Conservation (phyloP, 345 rosid genomes). For the Citrus sinensis region DVS_A1.0 CM039167.1:878501-879000, state of each 20-base stretch:
- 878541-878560: neutral
- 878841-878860: conserved; percentile 61
- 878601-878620: conserved; percentile 92
- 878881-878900: conserved; percentile 5
- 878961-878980: conserved; percentile 82
- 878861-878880: neutral
- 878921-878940: conserved; percentile 9
- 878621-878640: conserved; percentile 91
- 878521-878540: neutral
- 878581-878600: conserved; percentile 97
- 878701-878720: neutral
- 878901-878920: neutral
- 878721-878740: conserved; percentile 41
- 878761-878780: conserved; percentile 98
- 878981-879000: conserved; percentile 95
- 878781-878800: conserved; percentile 94
- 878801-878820: conserved; percentile 91
- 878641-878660: conserved; percentile 76
- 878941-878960: conserved; percentile 99
- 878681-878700: neutral
- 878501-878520: neutral
- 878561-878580: conserved; percentile 3
- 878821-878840: conserved; percentile 91
- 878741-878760: conserved; percentile 94
- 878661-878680: neutral